Conservation (phyloP, 345 rosid genomes). For the Gynandropsis gynandra region DNA sequence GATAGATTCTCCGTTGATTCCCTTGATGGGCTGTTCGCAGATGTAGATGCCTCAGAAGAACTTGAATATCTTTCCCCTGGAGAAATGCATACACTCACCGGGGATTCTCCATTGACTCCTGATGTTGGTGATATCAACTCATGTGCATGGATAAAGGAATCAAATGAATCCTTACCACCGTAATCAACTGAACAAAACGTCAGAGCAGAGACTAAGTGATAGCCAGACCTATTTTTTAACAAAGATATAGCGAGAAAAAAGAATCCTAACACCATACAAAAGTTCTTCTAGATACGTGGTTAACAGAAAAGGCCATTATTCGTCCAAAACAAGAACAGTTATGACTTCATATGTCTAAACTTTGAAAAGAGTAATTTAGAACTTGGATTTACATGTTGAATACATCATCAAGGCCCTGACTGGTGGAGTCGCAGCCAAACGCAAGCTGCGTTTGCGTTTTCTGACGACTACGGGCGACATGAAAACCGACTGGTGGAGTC, state of each 20-base stretch:
- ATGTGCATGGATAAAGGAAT: slow-evolving; percentile 35
- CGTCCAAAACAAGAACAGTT: neutral
- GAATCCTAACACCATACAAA: neutral
- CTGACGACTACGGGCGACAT: no score
- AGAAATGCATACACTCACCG: slow-evolving; percentile 30
- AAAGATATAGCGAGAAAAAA: neutral
- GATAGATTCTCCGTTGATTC: slow-evolving; percentile 34
- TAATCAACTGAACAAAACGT: slow-evolving; percentile 36
- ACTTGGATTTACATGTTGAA: neutral
- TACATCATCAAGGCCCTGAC: no score
- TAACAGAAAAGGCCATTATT: neutral
- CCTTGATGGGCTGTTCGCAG: slow-evolving; percentile 31
- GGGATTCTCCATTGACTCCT: slow-evolving; percentile 23
- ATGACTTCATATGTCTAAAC: no score
- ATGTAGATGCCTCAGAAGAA: slow-evolving; percentile 44
- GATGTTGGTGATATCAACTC: slow-evolving; percentile 51
- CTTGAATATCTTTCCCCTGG: slow-evolving; percentile 35
- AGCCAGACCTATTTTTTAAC: neutral
- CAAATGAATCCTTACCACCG: slow-evolving; percentile 43
- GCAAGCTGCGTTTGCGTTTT: no score
- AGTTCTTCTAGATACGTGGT: no score
- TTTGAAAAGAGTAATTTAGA: neutral
- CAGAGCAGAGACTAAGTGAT: slow-evolving; percentile 6
- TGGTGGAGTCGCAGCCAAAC: no score
- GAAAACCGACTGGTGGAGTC: no score